Evolutionary conservation across 2,329 filamentous ascomycete genomes (phyloP).

Genomic region (Berkeleyomyces basicola): DNA sequence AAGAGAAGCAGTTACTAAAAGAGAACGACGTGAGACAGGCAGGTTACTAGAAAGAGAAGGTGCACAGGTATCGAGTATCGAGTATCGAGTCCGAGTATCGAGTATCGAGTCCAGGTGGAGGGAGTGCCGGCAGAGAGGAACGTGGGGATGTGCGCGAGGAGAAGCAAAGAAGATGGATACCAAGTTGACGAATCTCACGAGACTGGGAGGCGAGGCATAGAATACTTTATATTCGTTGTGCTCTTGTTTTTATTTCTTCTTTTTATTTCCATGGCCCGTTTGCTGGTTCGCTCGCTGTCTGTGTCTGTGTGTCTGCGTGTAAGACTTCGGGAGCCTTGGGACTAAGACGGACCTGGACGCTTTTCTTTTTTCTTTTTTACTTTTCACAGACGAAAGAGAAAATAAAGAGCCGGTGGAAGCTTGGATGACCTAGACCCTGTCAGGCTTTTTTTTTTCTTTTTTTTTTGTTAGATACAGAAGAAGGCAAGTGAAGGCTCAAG

Average conservation of each 20-base stretch:
- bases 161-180: background rate
- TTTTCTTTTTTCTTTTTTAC: background rate
- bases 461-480: background rate
- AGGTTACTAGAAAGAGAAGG: background rate
- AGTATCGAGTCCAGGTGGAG: background rate
- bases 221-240: conserved; percentile 1
- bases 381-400: background rate
- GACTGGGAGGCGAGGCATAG: background rate
- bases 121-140: background rate
- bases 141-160: background rate
- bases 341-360: background rate
- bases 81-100: background rate
- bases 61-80: background rate
- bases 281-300: conserved; percentile 2
- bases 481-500: too few species aligned
- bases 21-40: background rate
- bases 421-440: background rate
- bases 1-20: background rate
- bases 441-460: background rate
- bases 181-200: background rate
- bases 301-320: conserved; percentile 2
- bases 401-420: background rate
- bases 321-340: conserved; percentile 3
- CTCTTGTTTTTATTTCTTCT: background rate
- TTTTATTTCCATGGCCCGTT: background rate